These are phyloP conservation scores for Drechslera avenae DNA, from an alignment of 2,329 filamentous ascomycete species.

Conservation along the genomic window DNA sequence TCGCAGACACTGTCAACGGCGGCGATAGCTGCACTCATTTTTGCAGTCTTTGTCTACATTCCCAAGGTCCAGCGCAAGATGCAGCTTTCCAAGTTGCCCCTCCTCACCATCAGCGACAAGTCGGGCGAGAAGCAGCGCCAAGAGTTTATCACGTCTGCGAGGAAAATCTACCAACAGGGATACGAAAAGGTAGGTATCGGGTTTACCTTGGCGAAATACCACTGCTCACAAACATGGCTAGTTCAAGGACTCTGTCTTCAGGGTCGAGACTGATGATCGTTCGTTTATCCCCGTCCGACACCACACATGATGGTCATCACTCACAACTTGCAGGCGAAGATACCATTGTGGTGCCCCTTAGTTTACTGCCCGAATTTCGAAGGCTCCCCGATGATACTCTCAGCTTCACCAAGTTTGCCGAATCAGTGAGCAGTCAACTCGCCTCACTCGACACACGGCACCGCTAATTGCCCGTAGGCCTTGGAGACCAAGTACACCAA, in stretches of 20 bases:
- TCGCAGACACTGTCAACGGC: conserved; percentile 31
- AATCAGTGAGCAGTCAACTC: conserved; percentile 22
- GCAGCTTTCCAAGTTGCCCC: conserved; percentile 36
- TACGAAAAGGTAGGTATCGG: conserved; percentile 30
- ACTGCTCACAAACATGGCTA: conserved; percentile 17
- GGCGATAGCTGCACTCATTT: conserved; percentile 31
- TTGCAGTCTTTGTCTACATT: conserved; percentile 26
- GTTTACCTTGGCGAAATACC: background rate
- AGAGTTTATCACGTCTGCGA: conserved; percentile 29
- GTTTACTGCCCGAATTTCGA: conserved; percentile 40
- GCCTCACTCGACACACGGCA: background rate
- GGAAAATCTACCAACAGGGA: conserved; percentile 34
- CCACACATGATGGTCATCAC: background rate
- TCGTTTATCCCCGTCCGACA: background rate
- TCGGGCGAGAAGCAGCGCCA: conserved; percentile 28
- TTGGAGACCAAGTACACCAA: conserved; percentile 43
- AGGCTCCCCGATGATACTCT: conserved; percentile 42
- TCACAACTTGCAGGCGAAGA: conserved; percentile 28
- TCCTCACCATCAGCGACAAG: conserved; percentile 25
- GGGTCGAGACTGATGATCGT: conserved; percentile 28
- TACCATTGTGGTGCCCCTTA: conserved; percentile 34
- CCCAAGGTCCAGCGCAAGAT: conserved; percentile 28
- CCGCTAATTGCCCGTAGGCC: conserved; percentile 23
- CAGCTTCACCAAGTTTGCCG: conserved; percentile 36
- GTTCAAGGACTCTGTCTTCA: conserved; percentile 39